These are phyloP conservation scores for Hypoxylon lienhwacheense DNA, from an alignment of 495 filamentous ascomycete species.

Conservation along the genomic window DNA sequence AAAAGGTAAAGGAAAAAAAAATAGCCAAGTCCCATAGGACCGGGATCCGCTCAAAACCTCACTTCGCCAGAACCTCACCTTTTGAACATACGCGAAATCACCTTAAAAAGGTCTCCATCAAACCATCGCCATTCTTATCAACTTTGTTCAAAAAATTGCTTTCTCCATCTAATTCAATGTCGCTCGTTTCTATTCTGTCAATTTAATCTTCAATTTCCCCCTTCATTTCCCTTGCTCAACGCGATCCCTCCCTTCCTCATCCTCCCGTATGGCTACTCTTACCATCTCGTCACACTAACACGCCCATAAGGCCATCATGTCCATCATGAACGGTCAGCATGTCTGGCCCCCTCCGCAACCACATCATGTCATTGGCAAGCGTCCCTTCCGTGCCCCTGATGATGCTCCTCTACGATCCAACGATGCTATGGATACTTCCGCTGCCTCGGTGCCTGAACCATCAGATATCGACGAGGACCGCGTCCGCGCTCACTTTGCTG, in stretches of 20 bases:
- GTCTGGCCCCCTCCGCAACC: slow-evolving; percentile 48
- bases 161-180: slow-evolving; percentile 45
- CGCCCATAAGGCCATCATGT: slow-evolving; percentile 46
- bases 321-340: slow-evolving; percentile 55
- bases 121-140: slow-evolving; percentile 43
- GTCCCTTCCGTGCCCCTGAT: slow-evolving; percentile 39
- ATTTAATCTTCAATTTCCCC: slow-evolving; percentile 43
- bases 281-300: slow-evolving; percentile 40
- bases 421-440: slow-evolving; percentile 45
- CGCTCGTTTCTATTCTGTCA: slow-evolving; percentile 46
- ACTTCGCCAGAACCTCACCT: slow-evolving; percentile 48
- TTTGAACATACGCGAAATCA: slow-evolving; percentile 47
- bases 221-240: slow-evolving; percentile 46
- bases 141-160: slow-evolving; percentile 34
- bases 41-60: slow-evolving; percentile 43
- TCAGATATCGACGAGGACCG: slow-evolving; percentile 52
- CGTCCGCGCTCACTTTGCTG: slow-evolving; percentile 47
- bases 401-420: slow-evolving; percentile 44
- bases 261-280: slow-evolving; percentile 52
- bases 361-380: slow-evolving; percentile 40
- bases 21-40: neutral
- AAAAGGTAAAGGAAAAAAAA: neutral
- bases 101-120: slow-evolving; percentile 46
- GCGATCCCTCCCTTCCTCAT: slow-evolving; percentile 52
- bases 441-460: slow-evolving; percentile 55